phyloP scores from a whole-genome alignment of 768 basidiomycete species.

The Pleurotus cornucopiae region DNA sequence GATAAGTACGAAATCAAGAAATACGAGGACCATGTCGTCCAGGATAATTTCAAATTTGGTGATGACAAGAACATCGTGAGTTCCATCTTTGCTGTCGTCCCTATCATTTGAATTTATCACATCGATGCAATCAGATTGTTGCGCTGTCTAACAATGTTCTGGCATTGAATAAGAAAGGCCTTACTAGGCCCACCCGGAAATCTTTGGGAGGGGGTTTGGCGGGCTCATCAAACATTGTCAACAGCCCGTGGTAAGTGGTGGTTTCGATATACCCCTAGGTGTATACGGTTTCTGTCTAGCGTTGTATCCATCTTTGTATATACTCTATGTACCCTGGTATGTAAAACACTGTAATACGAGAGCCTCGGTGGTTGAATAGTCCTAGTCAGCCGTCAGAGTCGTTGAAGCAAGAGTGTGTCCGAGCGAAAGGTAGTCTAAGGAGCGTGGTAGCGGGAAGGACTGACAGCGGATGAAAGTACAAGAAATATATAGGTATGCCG shows the following conservation, averaged over 20 bases:
- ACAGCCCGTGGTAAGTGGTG: slow-evolving; percentile 49
- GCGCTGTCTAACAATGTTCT: slow-evolving; percentile 93
- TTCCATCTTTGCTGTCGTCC: slow-evolving; percentile 11
- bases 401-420: no score
- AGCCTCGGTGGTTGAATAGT: no score
- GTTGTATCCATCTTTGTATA: slow-evolving; percentile 16
- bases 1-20: slow-evolving; percentile 97
- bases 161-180: slow-evolving; percentile 88
- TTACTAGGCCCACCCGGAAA: slow-evolving; percentile 76
- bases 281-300: slow-evolving; percentile 14
- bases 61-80: slow-evolving; percentile 94
- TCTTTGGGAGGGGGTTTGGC: slow-evolving; percentile 48
- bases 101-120: no score
- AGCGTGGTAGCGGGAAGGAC: neutral
- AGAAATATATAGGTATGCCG: neutral
- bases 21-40: slow-evolving; percentile 91
- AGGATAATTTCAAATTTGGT: slow-evolving; percentile 97
- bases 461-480: neutral
- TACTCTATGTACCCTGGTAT: slow-evolving; percentile 1
- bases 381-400: no score
- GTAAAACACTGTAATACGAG: neutral
- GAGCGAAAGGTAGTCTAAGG: neutral
- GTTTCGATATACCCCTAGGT: slow-evolving; percentile 6
- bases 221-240: slow-evolving; percentile 64
- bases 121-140: slow-evolving; percentile 62